Base-by-base conservation (phyloP, 1,284 basidiomycete species). In the Boletus semigastroideus region DNA sequence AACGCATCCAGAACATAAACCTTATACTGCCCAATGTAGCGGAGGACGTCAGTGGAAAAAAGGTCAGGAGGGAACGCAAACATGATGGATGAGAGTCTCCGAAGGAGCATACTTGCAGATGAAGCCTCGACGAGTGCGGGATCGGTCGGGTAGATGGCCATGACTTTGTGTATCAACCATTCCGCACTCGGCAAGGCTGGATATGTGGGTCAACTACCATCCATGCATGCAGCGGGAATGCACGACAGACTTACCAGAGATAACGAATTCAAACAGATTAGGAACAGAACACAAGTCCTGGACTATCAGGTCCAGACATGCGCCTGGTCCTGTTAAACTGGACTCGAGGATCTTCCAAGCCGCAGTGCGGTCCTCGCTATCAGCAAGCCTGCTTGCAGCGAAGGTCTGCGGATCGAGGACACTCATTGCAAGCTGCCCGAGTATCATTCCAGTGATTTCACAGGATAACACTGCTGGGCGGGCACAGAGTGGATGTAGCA, bases 221-320 rank as follows among this genome's bases (percentile, higher is more conserved):
- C 12, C 28, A 30, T 13, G 22, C 12, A 17, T 4, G 9, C 7
- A n/a, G 3, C 5, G 37, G 1, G 4, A 19, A 10, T 7, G 25
- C 28, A 47, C n/a, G 27, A 40, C 2, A 17, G 14, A 54, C 60
- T 43, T 49, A 64, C 65, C 52, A 1, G 68, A 70, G 9, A 68
- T n/a, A 0, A 71, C 19, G 14, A 62, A 71, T 8, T 66, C 62
- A 5, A 67, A 70, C 10, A 70, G 53, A 14, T 56, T 40, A 0
- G 66, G 57, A 16, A 57, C 28, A 7, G 64, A 59, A 25, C 68
- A 57, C 51, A 69, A 50, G 49, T 71, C 61, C 53, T 64, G 64
- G n/a, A 65, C 10, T 53, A 68, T 57, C 60, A 66, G 63, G 52
- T 51, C 59, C 63, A 66, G 59, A 49, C 37, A 46, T 1, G 40